These are phyloP conservation scores for Metschnikowia kofuensis DNA, from an alignment of 805 yeast species.

Conservation along the genomic window DNA sequence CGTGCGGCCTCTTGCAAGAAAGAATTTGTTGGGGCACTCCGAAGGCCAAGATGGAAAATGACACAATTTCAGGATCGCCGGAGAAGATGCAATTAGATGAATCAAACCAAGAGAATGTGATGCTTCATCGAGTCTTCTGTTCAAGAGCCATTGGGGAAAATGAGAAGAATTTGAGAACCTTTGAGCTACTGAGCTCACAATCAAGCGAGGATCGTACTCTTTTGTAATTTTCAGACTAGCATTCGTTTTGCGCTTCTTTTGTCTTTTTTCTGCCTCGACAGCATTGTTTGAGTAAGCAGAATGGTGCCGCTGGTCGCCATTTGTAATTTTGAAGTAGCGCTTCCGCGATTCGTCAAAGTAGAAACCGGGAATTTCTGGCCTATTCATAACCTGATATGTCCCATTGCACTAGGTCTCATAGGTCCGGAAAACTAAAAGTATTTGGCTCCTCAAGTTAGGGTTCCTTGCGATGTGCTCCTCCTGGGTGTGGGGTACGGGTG, in stretches of 20 bases:
- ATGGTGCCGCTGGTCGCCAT: conserved; percentile 24
- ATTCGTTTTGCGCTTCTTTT: background rate
- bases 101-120: background rate
- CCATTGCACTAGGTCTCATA: background rate
- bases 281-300: conserved; percentile 28
- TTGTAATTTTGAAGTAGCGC: conserved; percentile 32
- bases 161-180: background rate
- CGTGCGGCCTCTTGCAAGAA: background rate
- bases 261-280: conserved; percentile 24
- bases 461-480: no score
- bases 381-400: conserved; percentile 3
- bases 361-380: conserved; percentile 31
- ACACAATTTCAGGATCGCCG: background rate
- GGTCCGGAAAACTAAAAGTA: background rate
- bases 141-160: background rate
- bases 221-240: background rate
- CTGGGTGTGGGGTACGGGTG: conserved; percentile 8
- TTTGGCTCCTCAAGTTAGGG: no score
- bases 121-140: background rate
- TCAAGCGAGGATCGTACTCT: background rate
- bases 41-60: background rate
- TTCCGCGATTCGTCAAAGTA: conserved; percentile 27
- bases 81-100: background rate
- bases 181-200: background rate
- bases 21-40: background rate